Percentiles rank a stretch among this genome's conserved stretches.
These are phyloP conservation scores for Mycena belliarum DNA, from an alignment of 768 basidiomycete genomes.

Conservation along the genomic window DNA sequence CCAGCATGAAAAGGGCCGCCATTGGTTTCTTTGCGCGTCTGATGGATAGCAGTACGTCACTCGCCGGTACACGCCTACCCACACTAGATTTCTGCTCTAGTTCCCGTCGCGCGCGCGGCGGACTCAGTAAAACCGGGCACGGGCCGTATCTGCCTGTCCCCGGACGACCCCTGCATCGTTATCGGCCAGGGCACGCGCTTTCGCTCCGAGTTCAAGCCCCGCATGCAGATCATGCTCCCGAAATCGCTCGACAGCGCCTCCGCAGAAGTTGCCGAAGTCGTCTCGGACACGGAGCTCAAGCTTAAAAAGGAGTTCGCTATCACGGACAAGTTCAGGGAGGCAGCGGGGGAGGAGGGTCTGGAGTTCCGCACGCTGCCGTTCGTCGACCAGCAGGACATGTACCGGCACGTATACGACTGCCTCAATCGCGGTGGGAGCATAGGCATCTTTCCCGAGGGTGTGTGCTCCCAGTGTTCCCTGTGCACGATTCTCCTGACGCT, in stretches of 20 bases:
- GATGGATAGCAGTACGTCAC: conserved; percentile 67
- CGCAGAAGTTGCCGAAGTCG: conserved; percentile 84
- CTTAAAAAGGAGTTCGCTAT: conserved; percentile 87
- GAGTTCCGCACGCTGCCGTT: conserved; percentile 83
- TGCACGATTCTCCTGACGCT: neutral
- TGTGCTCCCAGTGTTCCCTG: conserved; percentile 9
- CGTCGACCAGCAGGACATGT: conserved; percentile 95
- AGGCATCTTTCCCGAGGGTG: conserved; percentile 98
- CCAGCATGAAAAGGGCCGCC: conserved; percentile 77
- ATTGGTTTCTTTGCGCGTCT: conserved; percentile 80
- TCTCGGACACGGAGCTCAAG: conserved; percentile 83
- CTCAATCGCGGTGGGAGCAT: conserved; percentile 87
- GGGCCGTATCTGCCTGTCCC: conserved; percentile 71
- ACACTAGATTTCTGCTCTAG: neutral
- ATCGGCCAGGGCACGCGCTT: conserved; percentile 84
- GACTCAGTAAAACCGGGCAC: conserved; percentile 78
- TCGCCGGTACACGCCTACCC: neutral
- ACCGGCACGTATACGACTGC: conserved; percentile 86
- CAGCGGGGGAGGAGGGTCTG: conserved; percentile 61
- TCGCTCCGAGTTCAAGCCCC: conserved; percentile 65
- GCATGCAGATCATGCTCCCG: conserved; percentile 85
- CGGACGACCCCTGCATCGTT: conserved; percentile 78
- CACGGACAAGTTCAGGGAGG: conserved; percentile 69
- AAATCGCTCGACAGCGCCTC: conserved; percentile 74
- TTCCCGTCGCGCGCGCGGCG: conserved; percentile 90